Percentiles rank a stretch among this genome's conserved stretches.
These are phyloP conservation scores for Kwoniella sp. DNA, from an alignment of 768 basidiomycete genomes.

Conservation along the genomic window DNA sequence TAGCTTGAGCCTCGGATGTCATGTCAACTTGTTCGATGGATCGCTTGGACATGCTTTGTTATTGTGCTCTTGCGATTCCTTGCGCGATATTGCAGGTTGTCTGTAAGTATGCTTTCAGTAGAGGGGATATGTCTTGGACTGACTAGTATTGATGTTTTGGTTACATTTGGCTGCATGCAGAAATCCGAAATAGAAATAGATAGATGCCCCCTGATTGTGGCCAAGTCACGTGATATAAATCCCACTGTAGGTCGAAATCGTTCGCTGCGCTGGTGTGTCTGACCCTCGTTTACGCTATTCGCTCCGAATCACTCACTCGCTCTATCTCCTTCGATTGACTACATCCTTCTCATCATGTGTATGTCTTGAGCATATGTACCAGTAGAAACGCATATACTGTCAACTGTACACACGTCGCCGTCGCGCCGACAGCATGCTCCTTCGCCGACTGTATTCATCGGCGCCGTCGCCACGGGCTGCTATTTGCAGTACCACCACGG, in stretches of 20 bases:
- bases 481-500: conserved; percentile 1
- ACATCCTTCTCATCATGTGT: background rate
- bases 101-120: no score
- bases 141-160: background rate
- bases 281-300: background rate
- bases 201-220: background rate
- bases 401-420: no score
- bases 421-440: conserved; percentile 23
- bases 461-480: conserved; percentile 20
- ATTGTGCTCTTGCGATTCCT: background rate
- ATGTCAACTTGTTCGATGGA: conserved; percentile 15
- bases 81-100: background rate
- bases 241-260: conserved; percentile 6
- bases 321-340: background rate
- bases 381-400: background rate
- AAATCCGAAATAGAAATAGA: background rate
- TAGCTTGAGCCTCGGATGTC: conserved; percentile 2
- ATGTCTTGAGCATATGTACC: background rate
- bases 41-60: conserved; percentile 15
- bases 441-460: conserved; percentile 40
- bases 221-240: conserved; percentile 1
- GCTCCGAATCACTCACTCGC: conserved; percentile 7
- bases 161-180: background rate
- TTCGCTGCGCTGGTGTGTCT: background rate
- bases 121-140: background rate